Base-by-base conservation (phyloP, 164 flowering plant genomes). In the Saururus chinensis region DNA sequence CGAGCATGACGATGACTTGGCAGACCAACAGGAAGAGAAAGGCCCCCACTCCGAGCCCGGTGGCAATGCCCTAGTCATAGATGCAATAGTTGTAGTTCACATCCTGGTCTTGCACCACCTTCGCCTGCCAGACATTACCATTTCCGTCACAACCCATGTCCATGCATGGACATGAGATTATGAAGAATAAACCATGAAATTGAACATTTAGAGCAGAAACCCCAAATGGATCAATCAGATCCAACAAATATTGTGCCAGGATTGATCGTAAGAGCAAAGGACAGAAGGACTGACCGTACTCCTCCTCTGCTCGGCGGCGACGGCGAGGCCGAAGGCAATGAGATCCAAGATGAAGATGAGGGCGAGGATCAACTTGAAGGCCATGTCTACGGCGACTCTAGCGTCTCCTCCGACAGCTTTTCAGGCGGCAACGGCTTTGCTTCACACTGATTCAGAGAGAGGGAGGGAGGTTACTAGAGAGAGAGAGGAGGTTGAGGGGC, bases 1-100 rank as follows among this genome's bases (percentile, higher is more conserved):
- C 88, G 4, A 71, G 70, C 92, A 88, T 85, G 51, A 90, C 71
- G 20, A 88, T 25, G 48, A 66, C 67, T 61, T 90, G 97, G 65
- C 92, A 78, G 0, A 56, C 80, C 77, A 87, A 13, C 62, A 90
- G 88, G 68, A 88, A 79, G 61, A 90, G 63, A 49, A 93, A 79
- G 24, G 99, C 84, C 10, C 97, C 96, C 37, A 81, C 83, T 7
- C 96, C 99, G 37, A 69, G 69, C 25, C 97, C 92, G 0, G 97
- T 86, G 10, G 99, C 60, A 37, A 88, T 86, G 71, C 90, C 99
- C 0, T 92, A 84, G 73, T 85, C 95, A 72, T 93, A 91, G 24
- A 76, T 76, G 63, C 97, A 91, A 69, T 79, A 82, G 61, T 59
- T 76, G 64, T 88, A 86, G 4, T 79, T 9, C 41, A 40, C 17